Evolutionary conservation across 176 grass and related monocot species (phyloP).

Genomic region (Ensete glaucum): DNA sequence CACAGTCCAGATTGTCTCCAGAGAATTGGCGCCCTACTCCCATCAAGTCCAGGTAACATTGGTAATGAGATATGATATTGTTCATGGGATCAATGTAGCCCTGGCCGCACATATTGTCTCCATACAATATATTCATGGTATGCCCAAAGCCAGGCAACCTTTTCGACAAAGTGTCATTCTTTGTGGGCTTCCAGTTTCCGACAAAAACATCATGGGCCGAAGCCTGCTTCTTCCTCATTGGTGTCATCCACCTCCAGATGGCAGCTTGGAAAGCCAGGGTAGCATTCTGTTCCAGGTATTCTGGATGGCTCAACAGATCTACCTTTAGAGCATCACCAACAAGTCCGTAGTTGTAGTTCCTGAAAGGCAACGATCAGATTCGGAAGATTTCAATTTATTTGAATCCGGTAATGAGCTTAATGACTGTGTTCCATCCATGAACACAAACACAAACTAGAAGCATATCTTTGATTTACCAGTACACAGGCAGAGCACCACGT

Average conservation of each 20-base stretch:
- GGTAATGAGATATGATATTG: conserved; percentile 52
- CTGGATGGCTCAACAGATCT: conserved; percentile 76
- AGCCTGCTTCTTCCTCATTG: conserved; percentile 73
- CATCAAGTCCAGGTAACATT: conserved; percentile 72
- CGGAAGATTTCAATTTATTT: background rate
- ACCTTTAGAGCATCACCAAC: conserved; percentile 57
- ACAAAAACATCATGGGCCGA: conserved; percentile 85
- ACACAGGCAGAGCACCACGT: conserved; percentile 69
- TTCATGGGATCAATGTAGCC: conserved; percentile 51
- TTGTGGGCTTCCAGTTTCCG: conserved; percentile 78
- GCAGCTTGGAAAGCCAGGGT: conserved; percentile 83
- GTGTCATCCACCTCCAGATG: conserved; percentile 92
- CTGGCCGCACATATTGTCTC: conserved; percentile 58
- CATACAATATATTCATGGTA: conserved; percentile 79
- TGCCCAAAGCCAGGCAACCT: conserved; percentile 73
- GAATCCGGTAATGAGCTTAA: too few relatives aligned
- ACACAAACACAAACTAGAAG: background rate
- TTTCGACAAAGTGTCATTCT: conserved; percentile 58
- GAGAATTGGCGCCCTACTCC: conserved; percentile 40
- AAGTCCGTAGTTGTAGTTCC: conserved; percentile 67
- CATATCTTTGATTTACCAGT: conserved; percentile 31
- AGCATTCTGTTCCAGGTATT: conserved; percentile 76
- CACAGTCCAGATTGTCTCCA: conserved; percentile 68
- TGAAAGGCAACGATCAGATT: conserved; percentile 16
- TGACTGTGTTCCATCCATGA: background rate